A percentile compares a stretch with the other conserved stretches of the same genome.
These are phyloP conservation scores for Phanerodontia chrysosporium DNA, from an alignment of 768 basidiomycete species.

Conservation along the genomic window DNA sequence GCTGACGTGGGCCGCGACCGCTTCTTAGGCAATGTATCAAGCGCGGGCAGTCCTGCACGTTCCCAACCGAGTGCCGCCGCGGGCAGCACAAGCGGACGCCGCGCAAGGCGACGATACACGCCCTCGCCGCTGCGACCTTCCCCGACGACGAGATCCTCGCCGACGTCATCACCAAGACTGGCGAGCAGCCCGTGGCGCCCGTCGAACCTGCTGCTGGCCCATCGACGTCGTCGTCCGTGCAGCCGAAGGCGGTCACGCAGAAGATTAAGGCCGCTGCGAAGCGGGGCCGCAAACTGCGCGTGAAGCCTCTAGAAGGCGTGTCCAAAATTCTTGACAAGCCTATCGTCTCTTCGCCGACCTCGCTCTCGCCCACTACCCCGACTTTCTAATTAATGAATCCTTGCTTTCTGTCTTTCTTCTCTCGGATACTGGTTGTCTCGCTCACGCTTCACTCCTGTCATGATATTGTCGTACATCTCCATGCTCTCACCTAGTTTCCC, in stretches of 20 bases:
- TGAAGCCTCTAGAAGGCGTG: neutral
- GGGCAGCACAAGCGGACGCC: constrained; percentile 38
- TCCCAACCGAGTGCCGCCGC: constrained; percentile 46
- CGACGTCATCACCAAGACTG: neutral
- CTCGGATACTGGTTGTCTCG: neutral
- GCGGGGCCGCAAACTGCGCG: neutral
- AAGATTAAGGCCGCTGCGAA: neutral
- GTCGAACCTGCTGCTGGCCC: neutral
- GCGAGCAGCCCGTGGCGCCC: neutral
- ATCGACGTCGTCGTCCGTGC: neutral
- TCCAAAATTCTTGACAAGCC: neutral
- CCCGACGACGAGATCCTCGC: neutral
- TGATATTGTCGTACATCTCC: neutral
- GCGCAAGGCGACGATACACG: constrained; percentile 19
- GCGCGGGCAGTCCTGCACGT: constrained; percentile 41
- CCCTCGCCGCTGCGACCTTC: constrained; percentile 9
- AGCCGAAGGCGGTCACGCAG: neutral
- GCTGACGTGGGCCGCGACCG: constrained; percentile 9
- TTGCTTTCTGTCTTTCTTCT: neutral
- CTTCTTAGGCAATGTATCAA: constrained; percentile 41
- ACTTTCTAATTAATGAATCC: neutral
- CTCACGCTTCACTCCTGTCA: neutral
- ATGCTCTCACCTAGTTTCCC: neutral
- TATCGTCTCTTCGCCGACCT: neutral
- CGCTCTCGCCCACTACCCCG: neutral